Evolutionary conservation across 2,329 filamentous ascomycete species (phyloP).

Genomic region (Diaporthe aspalathi): DNA sequence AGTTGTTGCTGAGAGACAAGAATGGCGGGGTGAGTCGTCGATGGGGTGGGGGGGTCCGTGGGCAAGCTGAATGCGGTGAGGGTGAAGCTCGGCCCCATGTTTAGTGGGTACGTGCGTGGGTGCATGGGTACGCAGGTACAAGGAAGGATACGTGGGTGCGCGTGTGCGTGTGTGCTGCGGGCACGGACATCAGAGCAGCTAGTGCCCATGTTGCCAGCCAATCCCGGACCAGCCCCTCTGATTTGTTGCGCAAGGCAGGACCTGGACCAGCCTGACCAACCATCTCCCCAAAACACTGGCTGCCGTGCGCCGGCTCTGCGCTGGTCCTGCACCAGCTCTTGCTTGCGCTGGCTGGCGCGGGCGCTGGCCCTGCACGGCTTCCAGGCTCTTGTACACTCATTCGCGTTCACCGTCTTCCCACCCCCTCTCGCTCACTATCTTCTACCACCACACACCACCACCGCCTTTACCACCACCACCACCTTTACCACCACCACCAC

Average conservation of each 20-base stretch:
- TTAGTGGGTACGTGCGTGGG: not conserved
- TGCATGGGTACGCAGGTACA: not conserved
- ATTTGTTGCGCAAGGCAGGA: constrained; percentile 24
- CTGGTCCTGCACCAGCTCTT: not conserved
- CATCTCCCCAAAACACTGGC: constrained; percentile 26
- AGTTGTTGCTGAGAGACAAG: not conserved
- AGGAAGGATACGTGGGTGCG: not conserved
- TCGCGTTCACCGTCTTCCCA: constrained; percentile 26
- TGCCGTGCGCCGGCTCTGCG: constrained; percentile 22
- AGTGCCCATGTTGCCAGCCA: constrained; percentile 22
- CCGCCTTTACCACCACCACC: not conserved
- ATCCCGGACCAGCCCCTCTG: constrained; percentile 31
- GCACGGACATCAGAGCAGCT: constrained; percentile 25
- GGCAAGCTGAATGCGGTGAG: constrained; percentile 22
- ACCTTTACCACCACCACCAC: not conserved
- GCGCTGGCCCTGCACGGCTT: constrained; percentile 8
- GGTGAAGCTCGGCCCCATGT: not conserved
- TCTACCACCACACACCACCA: constrained; percentile 4
- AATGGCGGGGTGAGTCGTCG: constrained; percentile 6
- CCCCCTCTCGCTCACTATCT: not conserved
- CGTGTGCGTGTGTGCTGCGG: not conserved
- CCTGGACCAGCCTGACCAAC: no score
- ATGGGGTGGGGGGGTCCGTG: constrained; percentile 2
- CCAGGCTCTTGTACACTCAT: constrained; percentile 25
- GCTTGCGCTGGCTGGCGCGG: constrained; percentile 5